Base-by-base conservation (phyloP, 2,329 filamentous ascomycete genomes). In the Sporothrix protearum region DNA sequence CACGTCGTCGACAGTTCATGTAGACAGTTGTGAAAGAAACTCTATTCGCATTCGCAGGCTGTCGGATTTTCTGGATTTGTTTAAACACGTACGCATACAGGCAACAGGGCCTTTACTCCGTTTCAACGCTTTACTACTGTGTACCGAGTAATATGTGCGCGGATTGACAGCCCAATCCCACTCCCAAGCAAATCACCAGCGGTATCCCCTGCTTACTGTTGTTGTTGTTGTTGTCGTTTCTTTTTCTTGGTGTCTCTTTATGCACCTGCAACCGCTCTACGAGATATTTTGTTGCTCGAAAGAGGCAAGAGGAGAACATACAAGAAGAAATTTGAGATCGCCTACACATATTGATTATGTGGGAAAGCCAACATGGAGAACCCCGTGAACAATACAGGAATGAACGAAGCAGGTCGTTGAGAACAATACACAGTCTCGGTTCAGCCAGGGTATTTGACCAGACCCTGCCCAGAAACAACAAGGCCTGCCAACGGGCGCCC, bases 31-130 rank as follows among this genome's bases (percentile, higher is more conserved):
- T 16, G 45, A 49, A 10, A 28, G 3, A 12, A 5, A 39, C 6
- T 22, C 33, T 22, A 33, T 39, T 61, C 33, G 53, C 25, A 33
- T 39, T 61, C 33, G 53, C 25, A 59, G 67, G 67, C 51, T 69
- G 36, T 55, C 42, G 28, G 42, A 70, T 70, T 59, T 61, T 16
- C 53, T 47, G 53, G 68, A 5, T 49, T n/a, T 49, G 51, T 61
- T 61, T 69, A 47, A 53, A 28, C 39, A 9, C 5, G 22, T 22
- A 16, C 36, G 36, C 33, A 4, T 8, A 7, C n/a, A 6, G 12
- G 16, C 10, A 28, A 53, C 28, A 25, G 39, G 30, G 30, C 45
- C 47, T 53, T 36, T 51, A 19, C 7, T 42, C 59, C 19, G 8
- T 61, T 42, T n/a, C 0, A 19, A 19, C 14, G 39, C 33, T 10